phyloP scores from a whole-genome alignment of 177 flowering plant species.

The Vitis hybrid region DNA sequence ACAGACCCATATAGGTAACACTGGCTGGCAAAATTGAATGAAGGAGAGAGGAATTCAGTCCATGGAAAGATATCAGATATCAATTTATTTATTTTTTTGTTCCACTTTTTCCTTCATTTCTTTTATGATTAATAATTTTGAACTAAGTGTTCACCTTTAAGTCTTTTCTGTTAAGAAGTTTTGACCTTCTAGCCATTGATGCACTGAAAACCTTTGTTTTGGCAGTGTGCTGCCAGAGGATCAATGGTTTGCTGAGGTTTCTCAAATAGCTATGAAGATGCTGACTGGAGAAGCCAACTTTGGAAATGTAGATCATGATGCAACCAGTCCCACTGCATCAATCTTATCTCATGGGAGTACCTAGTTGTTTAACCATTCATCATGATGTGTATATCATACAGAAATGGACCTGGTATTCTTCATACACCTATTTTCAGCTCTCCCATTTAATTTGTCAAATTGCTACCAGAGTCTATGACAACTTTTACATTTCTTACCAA shows the following conservation, averaged over 20 bases:
- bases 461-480: too few relatives aligned
- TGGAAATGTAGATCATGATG: conserved; percentile 34
- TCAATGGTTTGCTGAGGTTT: conserved; percentile 71
- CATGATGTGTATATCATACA: too few relatives aligned
- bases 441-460: background rate
- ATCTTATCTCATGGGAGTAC: conserved; percentile 44
- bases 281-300: conserved; percentile 48
- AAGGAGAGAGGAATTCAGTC: too few relatives aligned
- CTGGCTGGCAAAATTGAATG: too few relatives aligned
- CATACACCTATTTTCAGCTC: background rate
- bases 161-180: background rate
- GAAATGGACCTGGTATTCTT: too few relatives aligned
- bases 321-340: conserved; percentile 55
- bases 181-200: background rate
- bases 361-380: conserved; percentile 5
- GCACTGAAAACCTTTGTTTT: conserved; percentile 1
- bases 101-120: background rate
- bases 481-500: too few relatives aligned
- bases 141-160: too few relatives aligned
- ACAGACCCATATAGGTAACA: conserved; percentile 60
- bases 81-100: too few relatives aligned
- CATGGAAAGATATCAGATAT: too few relatives aligned
- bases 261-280: conserved; percentile 65
- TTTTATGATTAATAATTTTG: background rate
- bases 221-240: conserved; percentile 65